Evolutionary conservation across 495 filamentous ascomycete genomes (phyloP).

Genomic region (Daldinia loculata): DNA sequence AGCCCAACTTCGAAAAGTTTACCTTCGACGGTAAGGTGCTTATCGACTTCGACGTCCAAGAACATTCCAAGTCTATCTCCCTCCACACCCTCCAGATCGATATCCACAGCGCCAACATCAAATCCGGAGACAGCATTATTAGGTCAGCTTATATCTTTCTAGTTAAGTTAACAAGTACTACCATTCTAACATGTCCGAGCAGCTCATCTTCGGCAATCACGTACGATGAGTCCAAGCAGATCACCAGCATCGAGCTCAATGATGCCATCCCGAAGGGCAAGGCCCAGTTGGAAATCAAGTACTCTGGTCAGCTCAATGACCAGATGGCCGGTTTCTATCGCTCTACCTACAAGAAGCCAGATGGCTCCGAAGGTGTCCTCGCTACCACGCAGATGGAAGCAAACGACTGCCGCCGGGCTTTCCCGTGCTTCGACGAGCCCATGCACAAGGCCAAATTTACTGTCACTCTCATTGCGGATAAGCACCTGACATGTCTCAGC

Average conservation of each 20-base stretch:
- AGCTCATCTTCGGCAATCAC: constrained; percentile 63
- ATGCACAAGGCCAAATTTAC: constrained; percentile 77
- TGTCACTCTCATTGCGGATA: constrained; percentile 76
- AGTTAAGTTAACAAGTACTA: constrained; percentile 14
- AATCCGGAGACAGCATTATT: constrained; percentile 57
- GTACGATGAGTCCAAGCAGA: constrained; percentile 71
- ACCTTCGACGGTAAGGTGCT: constrained; percentile 73
- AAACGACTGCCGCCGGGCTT: constrained; percentile 76
- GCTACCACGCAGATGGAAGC: constrained; percentile 87
- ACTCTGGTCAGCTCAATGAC: constrained; percentile 74
- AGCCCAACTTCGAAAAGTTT: constrained; percentile 75
- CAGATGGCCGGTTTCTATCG: constrained; percentile 87
- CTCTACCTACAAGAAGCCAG: constrained; percentile 73
- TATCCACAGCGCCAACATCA: constrained; percentile 77
- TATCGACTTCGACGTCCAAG: constrained; percentile 81
- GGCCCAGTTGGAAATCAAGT: constrained; percentile 71
- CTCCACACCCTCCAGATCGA: constrained; percentile 89
- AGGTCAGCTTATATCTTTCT: constrained; percentile 32
- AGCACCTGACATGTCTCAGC: constrained; percentile 76
- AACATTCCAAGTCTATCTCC: constrained; percentile 85
- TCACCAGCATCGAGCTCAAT: constrained; percentile 69
- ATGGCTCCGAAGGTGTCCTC: constrained; percentile 69
- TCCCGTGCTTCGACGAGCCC: constrained; percentile 83
- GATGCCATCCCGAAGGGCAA: constrained; percentile 67
- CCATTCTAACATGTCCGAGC: constrained; percentile 31